Base-by-base conservation (phyloP, 805 yeast species). In the Maudiozyma pseudohumilis region DNA sequence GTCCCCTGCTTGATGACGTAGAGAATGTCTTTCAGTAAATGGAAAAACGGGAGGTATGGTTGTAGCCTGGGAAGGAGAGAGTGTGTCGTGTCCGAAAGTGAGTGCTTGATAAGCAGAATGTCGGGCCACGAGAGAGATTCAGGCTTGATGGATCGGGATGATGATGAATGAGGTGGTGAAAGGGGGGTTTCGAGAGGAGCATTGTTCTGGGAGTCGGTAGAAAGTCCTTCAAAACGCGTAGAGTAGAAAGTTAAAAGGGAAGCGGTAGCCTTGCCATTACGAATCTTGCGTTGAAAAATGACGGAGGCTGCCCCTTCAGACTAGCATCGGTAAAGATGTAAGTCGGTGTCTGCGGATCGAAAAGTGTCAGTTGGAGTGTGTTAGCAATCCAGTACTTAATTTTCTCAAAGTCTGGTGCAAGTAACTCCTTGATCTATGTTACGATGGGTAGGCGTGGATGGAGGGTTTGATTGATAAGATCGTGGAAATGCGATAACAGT, bases 271-370 rank as follows among this genome's bases (percentile, higher is more conserved):
- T 24, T 24, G 26, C 26, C 26, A n/a, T 24, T n/a, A 12, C 7
- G 12, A 18, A 24, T 22, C 20, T 36, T 35, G 7, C 23, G 23
- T 36, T 36, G 38, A 20, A 30, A 31, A 12, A 36, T 3, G 25
- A 36, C 29, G 11, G 39, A 30, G 2, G 35, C 39, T 12, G 32
- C 35, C 4, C 39, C 39, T 7, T 17, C 2, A n/a, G 13, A 36
- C 35, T 36, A 20, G 39, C 39, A 32, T 36, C 39, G 5, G 39
- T 22, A 25, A 20, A 31, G 13, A 36, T 30, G 8, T 29, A 11
- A n/a, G 31, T 25, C 16, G 34, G 35, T 9, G 24, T 19, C 12
- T 13, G 23, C 1, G 39, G 39, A 32, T 30, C 34, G 15, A 36
- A 36, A 2, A 36, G 10, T 20, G 30, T 36, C 5, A 36, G n/a